Evolutionary conservation across 2,329 filamentous ascomycete species (phyloP), one percentile per base, ranked within the genome.

Genomic region (Ascochyta pisi): DNA sequence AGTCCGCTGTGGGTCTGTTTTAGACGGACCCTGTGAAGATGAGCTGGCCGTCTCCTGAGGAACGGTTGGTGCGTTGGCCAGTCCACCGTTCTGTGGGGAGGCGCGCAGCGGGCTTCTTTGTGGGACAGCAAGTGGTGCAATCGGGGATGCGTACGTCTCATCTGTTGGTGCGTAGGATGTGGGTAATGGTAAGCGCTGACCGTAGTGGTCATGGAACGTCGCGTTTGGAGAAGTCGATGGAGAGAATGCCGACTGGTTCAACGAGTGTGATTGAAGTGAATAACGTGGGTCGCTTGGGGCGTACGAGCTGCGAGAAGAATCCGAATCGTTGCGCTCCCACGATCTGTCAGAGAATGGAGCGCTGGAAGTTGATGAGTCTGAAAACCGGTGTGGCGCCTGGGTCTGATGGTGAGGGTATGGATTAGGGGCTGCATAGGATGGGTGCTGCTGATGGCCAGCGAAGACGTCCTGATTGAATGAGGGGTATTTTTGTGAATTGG

Each of bases 331-430:
- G 26, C 64, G 66, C 45, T 68, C 64, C 13, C 73, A 50, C 3
- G 70, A 71, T 10, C 60, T 31, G 8, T 73, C 64, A 7, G 71
- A 74, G 29, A 63, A 65, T 12, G 56, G 50, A 7, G 71, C 73
- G 44, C 71, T 71, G 26, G 66, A 57, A 2, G 43, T 57, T 26
- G 66, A 69, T 16, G 53, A 57, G 35, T 63, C 54, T 8, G 72
- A 74, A 60, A 65, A 71, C 29, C 66, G 61, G 40, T 51, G 53
- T 15, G 19, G 6, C 16, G n/a, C n/a, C 6, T 51, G 47, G 2
- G 37, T 19, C 3, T 51, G 53, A 16, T 46, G n/a, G 9, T 42
- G 26, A 4, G 26, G 38, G 4, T 39, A 39, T 2, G 38, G 5
- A 4, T 22, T 39, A 8, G 42, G 10, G n/a, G 31, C 19, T 23